Conservation (phyloP, 257 asterid species). For the Rhazya stricta region DNA sequence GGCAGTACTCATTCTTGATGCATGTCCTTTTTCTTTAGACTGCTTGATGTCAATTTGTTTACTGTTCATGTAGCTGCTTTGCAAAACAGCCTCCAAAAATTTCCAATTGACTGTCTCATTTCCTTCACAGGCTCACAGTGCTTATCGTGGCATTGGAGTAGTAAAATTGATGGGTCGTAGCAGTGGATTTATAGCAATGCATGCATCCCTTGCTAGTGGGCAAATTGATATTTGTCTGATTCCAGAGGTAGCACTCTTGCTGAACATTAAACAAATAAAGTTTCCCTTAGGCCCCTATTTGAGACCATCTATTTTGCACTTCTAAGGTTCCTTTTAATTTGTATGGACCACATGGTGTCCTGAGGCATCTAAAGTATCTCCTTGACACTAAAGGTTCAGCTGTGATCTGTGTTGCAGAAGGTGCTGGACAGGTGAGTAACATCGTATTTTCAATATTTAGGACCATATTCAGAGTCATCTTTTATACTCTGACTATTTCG, state of each 20-base stretch:
- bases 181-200: conserved; percentile 96
- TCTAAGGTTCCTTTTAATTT: conserved; percentile 71
- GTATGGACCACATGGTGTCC: conserved; percentile 91
- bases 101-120: conserved; percentile 16
- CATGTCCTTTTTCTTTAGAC: background rate
- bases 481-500: background rate
- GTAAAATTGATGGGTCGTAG: conserved; percentile 98
- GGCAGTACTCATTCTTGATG: conserved; percentile 1
- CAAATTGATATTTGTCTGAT: conserved; percentile 92
- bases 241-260: conserved; percentile 62
- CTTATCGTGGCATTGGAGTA: conserved; percentile 87
- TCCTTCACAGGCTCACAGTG: conserved; percentile 84
- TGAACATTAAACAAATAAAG: background rate
- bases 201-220: conserved; percentile 97
- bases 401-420: conserved; percentile 93
- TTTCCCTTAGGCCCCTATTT: background rate
- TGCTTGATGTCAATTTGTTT: conserved; percentile 9
- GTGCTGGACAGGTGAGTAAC: conserved; percentile 88
- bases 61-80: background rate
- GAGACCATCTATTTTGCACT: conserved; percentile 19
- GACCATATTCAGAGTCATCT: background rate
- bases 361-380: conserved; percentile 73
- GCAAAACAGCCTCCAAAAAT: too few species aligned
- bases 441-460: conserved; percentile 6
- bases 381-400: conserved; percentile 91